Percentiles rank a stretch among this genome's conserved stretches.
phyloP scores from a whole-genome alignment of 495 filamentous ascomycete species.

The Podospora pseudocomata region DNA sequence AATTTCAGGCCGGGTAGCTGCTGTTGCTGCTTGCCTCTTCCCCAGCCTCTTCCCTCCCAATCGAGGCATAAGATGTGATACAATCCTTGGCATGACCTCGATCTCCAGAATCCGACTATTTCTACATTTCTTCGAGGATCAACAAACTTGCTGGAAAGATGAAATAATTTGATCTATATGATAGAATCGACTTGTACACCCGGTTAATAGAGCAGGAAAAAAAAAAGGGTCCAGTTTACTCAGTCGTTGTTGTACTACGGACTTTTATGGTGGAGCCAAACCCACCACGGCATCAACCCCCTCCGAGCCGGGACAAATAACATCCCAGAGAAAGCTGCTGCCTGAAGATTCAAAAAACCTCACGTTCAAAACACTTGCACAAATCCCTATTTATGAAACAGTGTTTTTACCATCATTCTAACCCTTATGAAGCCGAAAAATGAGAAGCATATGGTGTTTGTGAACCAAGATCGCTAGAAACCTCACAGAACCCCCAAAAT shows the following conservation, averaged over 20 bases:
- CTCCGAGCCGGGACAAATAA: constrained; percentile 18
- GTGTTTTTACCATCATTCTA: too few species aligned
- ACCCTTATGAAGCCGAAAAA: too few species aligned
- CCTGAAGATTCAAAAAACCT: constrained; percentile 14
- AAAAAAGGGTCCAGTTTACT: not conserved
- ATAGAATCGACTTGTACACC: too few species aligned
- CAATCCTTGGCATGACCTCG: not conserved
- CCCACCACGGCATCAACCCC: not conserved
- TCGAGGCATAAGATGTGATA: not conserved
- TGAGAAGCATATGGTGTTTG: too few species aligned
- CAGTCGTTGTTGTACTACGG: too few species aligned
- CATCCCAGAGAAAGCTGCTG: constrained; percentile 26
- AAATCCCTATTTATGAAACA: not conserved
- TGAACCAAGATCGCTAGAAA: too few species aligned
- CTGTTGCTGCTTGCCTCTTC: not conserved
- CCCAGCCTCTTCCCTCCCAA: not conserved
- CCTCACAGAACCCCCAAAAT: too few species aligned
- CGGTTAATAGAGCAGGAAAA: too few species aligned
- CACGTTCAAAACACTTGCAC: not conserved
- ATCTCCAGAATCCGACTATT: not conserved
- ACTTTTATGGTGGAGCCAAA: not conserved
- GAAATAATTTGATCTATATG: too few species aligned
- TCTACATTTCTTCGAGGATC: not conserved
- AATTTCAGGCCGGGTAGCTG: not conserved
- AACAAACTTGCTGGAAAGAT: too few species aligned